phyloP scores from a whole-genome alignment of 768 basidiomycete species.

The Tubosaeta brunneosetosa region DNA sequence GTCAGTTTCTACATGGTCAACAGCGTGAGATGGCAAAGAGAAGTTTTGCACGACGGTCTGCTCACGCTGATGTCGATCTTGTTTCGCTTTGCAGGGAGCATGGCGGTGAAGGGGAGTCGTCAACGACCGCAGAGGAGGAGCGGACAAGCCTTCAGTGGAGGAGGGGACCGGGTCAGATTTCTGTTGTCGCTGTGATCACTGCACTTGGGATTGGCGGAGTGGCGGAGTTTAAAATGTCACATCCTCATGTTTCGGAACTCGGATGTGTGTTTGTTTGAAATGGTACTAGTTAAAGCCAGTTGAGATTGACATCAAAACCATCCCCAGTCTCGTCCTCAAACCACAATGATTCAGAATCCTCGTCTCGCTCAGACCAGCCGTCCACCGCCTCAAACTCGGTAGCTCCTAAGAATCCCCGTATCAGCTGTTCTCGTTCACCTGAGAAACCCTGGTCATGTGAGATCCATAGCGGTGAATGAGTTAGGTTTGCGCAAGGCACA shows the following conservation, averaged over 20 bases:
- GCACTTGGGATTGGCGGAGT: slow-evolving; percentile 22
- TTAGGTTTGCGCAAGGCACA: slow-evolving; percentile 1
- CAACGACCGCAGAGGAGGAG: slow-evolving; percentile 22
- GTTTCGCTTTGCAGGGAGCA: slow-evolving; percentile 79
- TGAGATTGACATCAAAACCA: slow-evolving; percentile 2
- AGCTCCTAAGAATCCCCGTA: slow-evolving; percentile 2
- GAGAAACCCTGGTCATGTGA: slow-evolving; percentile 11
- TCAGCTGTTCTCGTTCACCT: slow-evolving; percentile 15
- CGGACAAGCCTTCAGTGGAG: slow-evolving; percentile 18
- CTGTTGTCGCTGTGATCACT: slow-evolving; percentile 20
- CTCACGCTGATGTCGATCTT: slow-evolving; percentile 93
- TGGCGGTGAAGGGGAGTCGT: slow-evolving; percentile 29
- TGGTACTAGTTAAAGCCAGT: slow-evolving; percentile 8
- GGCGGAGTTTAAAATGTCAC: slow-evolving; percentile 20
- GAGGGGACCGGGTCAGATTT: neutral
- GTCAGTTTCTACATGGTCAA: slow-evolving; percentile 56
- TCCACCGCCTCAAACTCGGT: slow-evolving; percentile 15
- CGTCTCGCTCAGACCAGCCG: slow-evolving; percentile 1
- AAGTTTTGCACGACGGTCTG: slow-evolving; percentile 10
- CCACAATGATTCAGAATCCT: slow-evolving; percentile 16
- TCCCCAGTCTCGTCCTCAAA: slow-evolving; percentile 7
- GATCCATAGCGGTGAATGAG: slow-evolving; percentile 7
- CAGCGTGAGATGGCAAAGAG: slow-evolving; percentile 14
- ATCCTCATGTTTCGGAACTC: slow-evolving; percentile 31
- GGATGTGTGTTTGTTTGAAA: slow-evolving; percentile 20